These are phyloP conservation scores for Diplodia corticola DNA, from an alignment of 2,329 filamentous ascomycete genomes.

Conservation along the genomic window DNA sequence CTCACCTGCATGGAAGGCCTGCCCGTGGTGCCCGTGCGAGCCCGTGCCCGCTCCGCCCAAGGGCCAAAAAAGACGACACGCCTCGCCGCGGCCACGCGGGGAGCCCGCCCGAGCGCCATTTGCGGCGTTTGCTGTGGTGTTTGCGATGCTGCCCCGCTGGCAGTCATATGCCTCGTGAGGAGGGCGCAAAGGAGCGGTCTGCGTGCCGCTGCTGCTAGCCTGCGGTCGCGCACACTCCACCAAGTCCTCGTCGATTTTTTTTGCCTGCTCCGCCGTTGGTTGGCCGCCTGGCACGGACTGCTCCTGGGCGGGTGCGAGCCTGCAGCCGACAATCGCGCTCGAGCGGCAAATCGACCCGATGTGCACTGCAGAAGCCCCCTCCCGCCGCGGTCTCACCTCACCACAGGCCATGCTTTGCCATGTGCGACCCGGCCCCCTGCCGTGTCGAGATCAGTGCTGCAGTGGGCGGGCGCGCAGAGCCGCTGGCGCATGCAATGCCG, in stretches of 20 bases:
- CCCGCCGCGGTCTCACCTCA: not conserved
- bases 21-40: not conserved
- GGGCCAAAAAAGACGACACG: slow-evolving; percentile 12
- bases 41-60: slow-evolving; percentile 3
- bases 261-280: slow-evolving; percentile 3
- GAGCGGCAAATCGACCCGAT: slow-evolving; percentile 15
- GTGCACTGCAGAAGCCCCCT: not conserved
- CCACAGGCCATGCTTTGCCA: slow-evolving; percentile 7
- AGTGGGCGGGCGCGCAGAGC: not conserved
- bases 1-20: slow-evolving; percentile 11
- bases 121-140: not conserved
- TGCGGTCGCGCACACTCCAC: slow-evolving; percentile 8
- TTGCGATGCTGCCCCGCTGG: not conserved
- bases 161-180: not conserved
- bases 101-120: not conserved
- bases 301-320: slow-evolving; percentile 2
- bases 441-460: not conserved
- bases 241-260: not conserved
- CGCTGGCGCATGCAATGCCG: not conserved
- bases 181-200: slow-evolving; percentile 7
- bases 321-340: slow-evolving; percentile 6
- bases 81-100: not conserved
- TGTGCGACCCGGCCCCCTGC: slow-evolving; percentile 7
- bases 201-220: not conserved
- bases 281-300: slow-evolving; percentile 13